Conservation (phyloP, 495 filamentous ascomycete genomes). For the Trichoderma parareesei region DNA sequence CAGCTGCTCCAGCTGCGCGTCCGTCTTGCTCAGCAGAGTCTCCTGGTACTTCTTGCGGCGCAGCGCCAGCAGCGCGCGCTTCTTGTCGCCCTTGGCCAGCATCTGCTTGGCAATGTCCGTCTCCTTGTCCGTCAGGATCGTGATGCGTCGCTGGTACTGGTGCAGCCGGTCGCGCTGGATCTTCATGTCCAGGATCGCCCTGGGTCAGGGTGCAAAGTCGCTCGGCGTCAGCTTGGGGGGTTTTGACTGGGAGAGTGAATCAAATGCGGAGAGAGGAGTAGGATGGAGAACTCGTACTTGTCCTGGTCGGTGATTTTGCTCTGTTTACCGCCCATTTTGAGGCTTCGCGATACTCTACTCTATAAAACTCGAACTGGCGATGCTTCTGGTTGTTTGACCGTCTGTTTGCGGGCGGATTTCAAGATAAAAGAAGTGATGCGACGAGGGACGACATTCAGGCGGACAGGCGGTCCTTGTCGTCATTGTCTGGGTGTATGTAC, state of each 20-base stretch:
- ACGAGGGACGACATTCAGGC: neutral
- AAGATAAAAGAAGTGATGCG: neutral
- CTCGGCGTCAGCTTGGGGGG: no score
- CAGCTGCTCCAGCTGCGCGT: conserved; percentile 79
- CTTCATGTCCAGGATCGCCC: conserved; percentile 94
- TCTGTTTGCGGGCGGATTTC: neutral
- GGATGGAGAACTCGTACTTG: conserved; percentile 5
- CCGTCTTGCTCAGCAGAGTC: conserved; percentile 79
- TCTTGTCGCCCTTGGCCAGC: conserved; percentile 64
- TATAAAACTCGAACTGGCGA: no score
- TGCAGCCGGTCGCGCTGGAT: conserved; percentile 94
- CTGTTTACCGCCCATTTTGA: conserved; percentile 12
- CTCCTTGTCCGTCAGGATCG: conserved; percentile 72
- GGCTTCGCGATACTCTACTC: neutral
- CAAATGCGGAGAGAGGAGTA: no score
- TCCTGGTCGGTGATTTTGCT: conserved; percentile 15
- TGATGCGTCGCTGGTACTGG: conserved; percentile 86
- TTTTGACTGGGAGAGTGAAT: no score
- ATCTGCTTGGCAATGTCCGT: conserved; percentile 75
- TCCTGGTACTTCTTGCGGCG: conserved; percentile 97
- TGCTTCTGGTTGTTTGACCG: neutral
- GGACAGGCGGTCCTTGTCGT: conserved; percentile 1
- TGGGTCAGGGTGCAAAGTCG: conserved; percentile 20
- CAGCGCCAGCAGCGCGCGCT: conserved; percentile 76
- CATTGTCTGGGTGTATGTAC: neutral